Evolutionary conservation across 495 filamentous ascomycete species (phyloP).

Genomic region (Neurospora sp.): DNA sequence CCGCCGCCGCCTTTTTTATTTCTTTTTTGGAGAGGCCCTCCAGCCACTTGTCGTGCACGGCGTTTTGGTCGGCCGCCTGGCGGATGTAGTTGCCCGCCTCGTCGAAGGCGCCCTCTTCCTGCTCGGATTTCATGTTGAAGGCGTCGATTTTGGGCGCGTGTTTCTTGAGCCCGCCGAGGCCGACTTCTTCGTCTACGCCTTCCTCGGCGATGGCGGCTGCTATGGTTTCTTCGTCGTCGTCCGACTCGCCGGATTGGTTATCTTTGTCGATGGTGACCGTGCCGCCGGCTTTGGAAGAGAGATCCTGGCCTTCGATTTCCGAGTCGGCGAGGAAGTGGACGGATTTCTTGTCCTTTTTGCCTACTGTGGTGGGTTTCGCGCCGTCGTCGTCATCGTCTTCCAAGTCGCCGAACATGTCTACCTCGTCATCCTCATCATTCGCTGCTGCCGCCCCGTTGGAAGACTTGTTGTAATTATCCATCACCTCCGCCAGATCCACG

Average conservation of each 20-base stretch:
- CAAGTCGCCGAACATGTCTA: slow-evolving; percentile 89
- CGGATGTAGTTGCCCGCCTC: slow-evolving; percentile 82
- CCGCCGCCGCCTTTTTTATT: slow-evolving; percentile 77
- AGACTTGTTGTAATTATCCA: slow-evolving; percentile 32
- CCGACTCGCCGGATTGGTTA: slow-evolving; percentile 27
- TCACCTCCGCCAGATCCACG: slow-evolving; percentile 29
- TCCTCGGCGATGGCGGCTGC: slow-evolving; percentile 54
- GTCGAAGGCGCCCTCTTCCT: slow-evolving; percentile 90
- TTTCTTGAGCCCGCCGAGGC: slow-evolving; percentile 80
- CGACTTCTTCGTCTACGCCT: slow-evolving; percentile 76
- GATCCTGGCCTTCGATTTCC: slow-evolving; percentile 83
- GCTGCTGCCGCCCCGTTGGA: slow-evolving; percentile 16
- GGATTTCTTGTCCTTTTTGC: slow-evolving; percentile 67
- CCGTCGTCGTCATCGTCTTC: slow-evolving; percentile 55
- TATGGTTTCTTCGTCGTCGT: slow-evolving; percentile 60
- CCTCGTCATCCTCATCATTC: slow-evolving; percentile 55
- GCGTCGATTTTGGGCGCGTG: slow-evolving; percentile 94
- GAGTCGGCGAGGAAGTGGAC: slow-evolving; percentile 66
- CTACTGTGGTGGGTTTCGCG: slow-evolving; percentile 29
- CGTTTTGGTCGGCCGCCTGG: slow-evolving; percentile 88
- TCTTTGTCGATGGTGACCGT: slow-evolving; percentile 28
- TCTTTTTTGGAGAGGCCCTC: slow-evolving; percentile 89
- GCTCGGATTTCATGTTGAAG: slow-evolving; percentile 85
- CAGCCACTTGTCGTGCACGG: slow-evolving; percentile 84
- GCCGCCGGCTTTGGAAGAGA: slow-evolving; percentile 58